Conservation (phyloP, 176 grass and related monocot species). For the Oryza australiensis region DNA sequence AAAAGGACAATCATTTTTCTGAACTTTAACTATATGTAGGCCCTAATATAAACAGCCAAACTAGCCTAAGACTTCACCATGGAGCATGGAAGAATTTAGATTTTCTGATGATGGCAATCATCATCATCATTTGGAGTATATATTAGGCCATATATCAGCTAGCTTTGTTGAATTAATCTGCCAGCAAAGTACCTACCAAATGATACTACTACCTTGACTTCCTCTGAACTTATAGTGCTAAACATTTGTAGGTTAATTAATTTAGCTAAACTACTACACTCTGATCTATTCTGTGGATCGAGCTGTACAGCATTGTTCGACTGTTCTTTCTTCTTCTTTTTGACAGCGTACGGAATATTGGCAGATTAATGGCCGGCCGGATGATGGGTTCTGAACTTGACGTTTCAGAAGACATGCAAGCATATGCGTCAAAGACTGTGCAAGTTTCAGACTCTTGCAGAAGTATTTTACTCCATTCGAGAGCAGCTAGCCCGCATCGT, state of each 20-base stretch:
- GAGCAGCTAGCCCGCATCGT: not conserved
- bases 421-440: conserved; percentile 6
- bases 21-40: not conserved
- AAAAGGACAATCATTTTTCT: not conserved
- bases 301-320: not conserved
- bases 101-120: not conserved
- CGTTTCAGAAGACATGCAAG: not conserved
- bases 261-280: not conserved
- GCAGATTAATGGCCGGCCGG: not conserved
- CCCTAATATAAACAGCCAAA: not conserved
- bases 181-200: not conserved
- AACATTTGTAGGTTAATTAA: too few species aligned
- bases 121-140: not conserved
- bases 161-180: not conserved
- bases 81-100: not conserved
- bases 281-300: not conserved
- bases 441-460: not conserved
- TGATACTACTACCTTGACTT: not conserved
- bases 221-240: not conserved
- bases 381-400: not conserved
- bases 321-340: not conserved
- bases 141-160: not conserved
- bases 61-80: not conserved
- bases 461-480: not conserved
- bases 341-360: not conserved